Base-by-base conservation (phyloP, 2,329 filamentous ascomycete genomes). In the Talaromyces sp. region DNA sequence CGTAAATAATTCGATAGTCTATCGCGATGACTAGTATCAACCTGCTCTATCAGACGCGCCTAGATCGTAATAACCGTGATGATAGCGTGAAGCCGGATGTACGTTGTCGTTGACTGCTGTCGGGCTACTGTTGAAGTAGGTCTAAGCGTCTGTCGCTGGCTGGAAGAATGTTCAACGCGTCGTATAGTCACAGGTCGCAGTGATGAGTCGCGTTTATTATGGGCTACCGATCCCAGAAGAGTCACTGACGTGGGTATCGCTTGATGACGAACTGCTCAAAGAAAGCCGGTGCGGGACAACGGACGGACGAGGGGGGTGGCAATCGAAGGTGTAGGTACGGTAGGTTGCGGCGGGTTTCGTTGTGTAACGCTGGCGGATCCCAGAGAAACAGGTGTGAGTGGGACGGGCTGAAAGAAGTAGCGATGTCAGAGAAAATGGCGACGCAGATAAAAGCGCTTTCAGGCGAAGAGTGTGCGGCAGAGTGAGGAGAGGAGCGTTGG, bases 1-100 rank as follows among this genome's bases (percentile, higher is more conserved):
- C 39, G 39, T 44, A n/a, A 32, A 30, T 52, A 27, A 55, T 63
- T 58, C 57, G 59, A 56, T n/a, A 53, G 28, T n/a, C 28, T 53
- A 22, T n/a, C 28, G 10, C 25, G 15, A 53, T 53, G 9, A 17
- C 22, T 9, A 30, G 27, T 15, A 30, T 28, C 13, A 17, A 53
- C 11, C 49, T 53, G 49, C 49, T 53, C 25, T 53, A 13, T 30
- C 49, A 27, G 49, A 17, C 49, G 44, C n/a, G 9, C 44, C 44
- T 47, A 19, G 44, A 10, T 47, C 22, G 44, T 25, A 47, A 22
- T 19, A 47, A 19, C 44, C 9, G 44, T 6, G 44, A 25, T 7
- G n/a, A 47, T 47, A 25, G n/a, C n/a, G 44, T 25, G 44, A 47
- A 19, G n/a, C 15, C n/a, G 44, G 44, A 47, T 47, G 19, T 11